Conservation (phyloP, 73 alveolate genomes). For the Tetrahymena elliotti region DNA sequence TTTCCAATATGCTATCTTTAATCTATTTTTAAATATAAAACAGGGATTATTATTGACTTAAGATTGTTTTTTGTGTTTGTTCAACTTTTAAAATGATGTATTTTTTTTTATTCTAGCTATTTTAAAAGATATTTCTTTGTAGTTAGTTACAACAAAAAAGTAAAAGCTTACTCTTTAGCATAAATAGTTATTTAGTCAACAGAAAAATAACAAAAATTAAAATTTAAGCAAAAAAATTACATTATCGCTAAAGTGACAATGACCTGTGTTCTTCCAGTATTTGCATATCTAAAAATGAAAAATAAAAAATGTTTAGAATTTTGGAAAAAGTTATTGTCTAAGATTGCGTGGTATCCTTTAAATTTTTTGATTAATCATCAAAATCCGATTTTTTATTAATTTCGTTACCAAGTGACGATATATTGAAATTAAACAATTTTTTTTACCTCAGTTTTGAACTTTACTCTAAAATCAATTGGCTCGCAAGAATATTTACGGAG, state of each 20-base stretch:
- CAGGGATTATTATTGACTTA: too few species aligned
- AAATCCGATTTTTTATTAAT: neutral
- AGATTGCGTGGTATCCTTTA: neutral
- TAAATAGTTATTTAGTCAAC: too few species aligned
- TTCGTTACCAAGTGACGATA: neutral
- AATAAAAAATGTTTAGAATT: neutral
- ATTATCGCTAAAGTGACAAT: neutral
- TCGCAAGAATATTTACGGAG: neutral
- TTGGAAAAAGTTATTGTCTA: neutral
- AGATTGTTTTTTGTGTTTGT: too few species aligned
- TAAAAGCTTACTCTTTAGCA: too few species aligned
- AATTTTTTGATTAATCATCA: neutral
- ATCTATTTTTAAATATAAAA: too few species aligned
- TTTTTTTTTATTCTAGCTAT: too few species aligned
- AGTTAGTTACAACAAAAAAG: too few species aligned
- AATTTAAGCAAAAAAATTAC: neutral
- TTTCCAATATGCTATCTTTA: neutral
- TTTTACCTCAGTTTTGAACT: neutral
- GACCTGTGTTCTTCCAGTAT: neutral
- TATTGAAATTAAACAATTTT: neutral
- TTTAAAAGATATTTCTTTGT: too few species aligned
- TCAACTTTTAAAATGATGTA: too few species aligned
- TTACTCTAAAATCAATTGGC: neutral
- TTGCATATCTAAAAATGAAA: neutral
- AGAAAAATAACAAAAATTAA: neutral